Conservation (phyloP, 345 rosid genomes). For the Populus davidiana region DNA sequence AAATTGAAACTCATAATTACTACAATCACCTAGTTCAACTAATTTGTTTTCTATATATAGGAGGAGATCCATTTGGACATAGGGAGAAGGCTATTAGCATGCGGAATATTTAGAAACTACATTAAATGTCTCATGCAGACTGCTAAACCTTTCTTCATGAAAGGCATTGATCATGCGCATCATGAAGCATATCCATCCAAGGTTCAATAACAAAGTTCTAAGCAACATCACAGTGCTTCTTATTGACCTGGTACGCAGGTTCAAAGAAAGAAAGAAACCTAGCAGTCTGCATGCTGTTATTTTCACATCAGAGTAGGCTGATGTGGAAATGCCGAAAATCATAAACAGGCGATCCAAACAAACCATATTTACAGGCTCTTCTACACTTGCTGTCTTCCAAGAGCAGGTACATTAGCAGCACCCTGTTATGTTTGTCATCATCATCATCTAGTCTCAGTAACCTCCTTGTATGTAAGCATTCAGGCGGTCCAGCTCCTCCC, state of each 20-base stretch:
- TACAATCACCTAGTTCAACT: no score
- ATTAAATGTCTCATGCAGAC: neutral
- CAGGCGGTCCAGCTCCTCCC: constrained; percentile 87
- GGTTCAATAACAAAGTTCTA: neutral
- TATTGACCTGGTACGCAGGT: neutral
- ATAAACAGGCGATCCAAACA: neutral
- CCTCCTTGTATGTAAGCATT: constrained; percentile 94
- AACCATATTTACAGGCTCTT: constrained; percentile 29
- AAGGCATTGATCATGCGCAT: neutral
- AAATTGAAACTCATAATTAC: no score
- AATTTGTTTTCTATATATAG: neutral
- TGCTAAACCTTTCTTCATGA: neutral
- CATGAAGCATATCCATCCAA: neutral
- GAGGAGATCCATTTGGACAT: neutral
- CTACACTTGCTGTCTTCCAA: constrained; percentile 5
- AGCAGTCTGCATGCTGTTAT: neutral
- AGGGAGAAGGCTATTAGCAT: no score
- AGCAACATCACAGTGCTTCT: neutral
- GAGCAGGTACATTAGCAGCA: neutral
- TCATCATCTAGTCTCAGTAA: constrained; percentile 50
- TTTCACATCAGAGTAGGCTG: neutral
- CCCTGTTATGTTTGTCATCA: constrained; percentile 19
- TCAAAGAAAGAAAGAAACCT: neutral
- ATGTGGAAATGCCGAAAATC: no score
- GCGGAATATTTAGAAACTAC: no score